Percentiles rank a stretch among this genome's conserved stretches.
Evolutionary conservation across 768 basidiomycete genomes (phyloP).

Genomic region (Lactarius hatsudake): DNA sequence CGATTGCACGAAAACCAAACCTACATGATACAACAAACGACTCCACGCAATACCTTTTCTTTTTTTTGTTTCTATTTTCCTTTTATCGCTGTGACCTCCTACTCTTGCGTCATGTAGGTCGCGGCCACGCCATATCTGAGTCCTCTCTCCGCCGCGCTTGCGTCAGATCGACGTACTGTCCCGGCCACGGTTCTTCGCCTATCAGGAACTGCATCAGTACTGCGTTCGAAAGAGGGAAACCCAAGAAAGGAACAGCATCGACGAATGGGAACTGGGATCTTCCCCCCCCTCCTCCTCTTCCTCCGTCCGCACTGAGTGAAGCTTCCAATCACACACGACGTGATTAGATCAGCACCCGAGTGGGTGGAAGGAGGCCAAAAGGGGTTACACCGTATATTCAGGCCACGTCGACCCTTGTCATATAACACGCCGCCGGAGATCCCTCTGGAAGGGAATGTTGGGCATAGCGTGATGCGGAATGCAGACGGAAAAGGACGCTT

Average conservation of each 20-base stretch:
- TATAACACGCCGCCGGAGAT: constrained; percentile 4
- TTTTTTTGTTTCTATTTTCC: neutral
- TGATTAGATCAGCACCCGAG: constrained; percentile 6
- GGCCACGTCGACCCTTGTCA: constrained; percentile 15
- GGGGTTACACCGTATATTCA: constrained; percentile 3
- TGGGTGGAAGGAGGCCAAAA: constrained; percentile 1
- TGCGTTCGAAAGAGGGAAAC: constrained; percentile 4
- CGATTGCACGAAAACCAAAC: constrained; percentile 15
- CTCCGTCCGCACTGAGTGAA: neutral
- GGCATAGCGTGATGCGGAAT: constrained; percentile 4
- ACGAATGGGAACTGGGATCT: neutral
- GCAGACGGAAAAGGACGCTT: constrained; percentile 5
- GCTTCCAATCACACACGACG: neutral
- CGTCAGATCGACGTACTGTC: constrained; percentile 74
- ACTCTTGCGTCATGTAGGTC: constrained; percentile 47
- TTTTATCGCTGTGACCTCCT: neutral
- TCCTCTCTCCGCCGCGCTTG: constrained; percentile 52
- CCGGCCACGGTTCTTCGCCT: constrained; percentile 71
- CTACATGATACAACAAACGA: constrained; percentile 7
- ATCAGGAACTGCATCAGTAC: constrained; percentile 20
- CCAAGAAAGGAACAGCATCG: constrained; percentile 13
- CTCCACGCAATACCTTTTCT: constrained; percentile 2
- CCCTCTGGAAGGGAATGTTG: neutral
- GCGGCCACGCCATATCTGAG: constrained; percentile 67
- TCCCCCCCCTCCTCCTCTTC: neutral